Base-by-base conservation (phyloP, 1,284 basidiomycete genomes). In the Cryptococcus floricola region DNA sequence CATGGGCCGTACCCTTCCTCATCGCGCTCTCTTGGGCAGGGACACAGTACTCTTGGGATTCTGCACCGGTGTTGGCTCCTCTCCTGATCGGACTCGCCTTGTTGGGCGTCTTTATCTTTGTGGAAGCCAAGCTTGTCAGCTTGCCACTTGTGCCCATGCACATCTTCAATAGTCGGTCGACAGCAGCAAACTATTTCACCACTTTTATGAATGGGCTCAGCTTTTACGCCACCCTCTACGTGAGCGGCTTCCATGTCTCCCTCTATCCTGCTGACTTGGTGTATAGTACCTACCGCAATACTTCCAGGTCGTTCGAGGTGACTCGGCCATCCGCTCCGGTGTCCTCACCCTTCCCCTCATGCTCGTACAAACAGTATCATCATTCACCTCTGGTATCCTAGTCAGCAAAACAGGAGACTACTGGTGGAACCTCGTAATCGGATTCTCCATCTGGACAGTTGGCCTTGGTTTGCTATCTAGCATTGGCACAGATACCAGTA, bases 11-110 rank as follows among this genome's bases (percentile, higher is more conserved):
- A 5, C 75, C 87, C 6, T 70, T 89, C 19, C 80, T 88, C 43
- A 77, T 89, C 13, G 86, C 86, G 0, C 79, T 89, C 18, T 87
- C 87, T 39, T 89, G 87, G 87, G 87, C 85, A 25, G 87, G 87
- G 3, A 80, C 85, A 0, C 83, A 83, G 2, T 87, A 86, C 62
- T 81, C 85, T 4, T 87, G 86, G 86, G 77, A 71, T 7, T 87
- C 86, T 0, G 80, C 84, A 0, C 76, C 83, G 0, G 84, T 88
- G 13, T 74, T 88, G 18, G 85, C 80, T 1, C 83, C 85, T 0
- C 73, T 89, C 2, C 73, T 82, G 46, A 80, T 83, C 0, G 86
- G 87, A 0, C 60, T 84, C 12, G 60, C 82, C 2, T 78, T 87
- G 1, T 72, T 84, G 10, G 74, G 66, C 0, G 54, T 86, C 1